Base-by-base conservation (phyloP, 1,284 basidiomycete genomes). In the Fomitopsis betulina region DNA sequence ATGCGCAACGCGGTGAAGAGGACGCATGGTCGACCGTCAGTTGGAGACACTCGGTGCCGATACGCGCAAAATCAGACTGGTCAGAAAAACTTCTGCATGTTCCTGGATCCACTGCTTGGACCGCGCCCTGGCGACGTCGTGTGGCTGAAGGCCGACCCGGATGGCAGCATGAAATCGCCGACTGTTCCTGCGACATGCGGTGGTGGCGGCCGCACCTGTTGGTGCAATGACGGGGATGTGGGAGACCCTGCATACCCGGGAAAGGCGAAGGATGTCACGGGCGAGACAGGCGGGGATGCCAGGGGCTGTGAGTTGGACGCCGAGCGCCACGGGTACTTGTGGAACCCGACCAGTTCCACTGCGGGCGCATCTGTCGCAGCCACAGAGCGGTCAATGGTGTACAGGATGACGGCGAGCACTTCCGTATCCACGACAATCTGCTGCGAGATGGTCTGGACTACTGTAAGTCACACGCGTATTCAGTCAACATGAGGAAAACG, bases 401-500 rank as follows among this genome's bases (percentile, higher is more conserved):
- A 90, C 50, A 84, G 76, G 63, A 89, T 73, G 62, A 80, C 80
- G 49, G 87, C 79, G 50, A 88, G 72, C 17, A 82, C 78, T 62
- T 81, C 77, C 62, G 79, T 79, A 72, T 89, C 86, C 59, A 84
- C 78, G 57, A 83, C 73, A 61, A 91, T 75, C 73, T 89, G 83
- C 73, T 91, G 88, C 35, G 82, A 83, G 67, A 91, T 78, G 43
- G 72, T 81, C 58, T 77, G 68, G 63, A 73, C 85, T 84, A 69
- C 63, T 67, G 60, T 42, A 53, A 60, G 58, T 9, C 33, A 49
- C 59, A 59, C 58, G 60, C 57, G 59, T 58, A 61, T 58, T 61
- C 58, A 62, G 62, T 62, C 54, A 59, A 54, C 55, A 64, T 60
- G 57, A 35, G 55, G 25, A 49, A 39, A 58, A 59, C 54, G 60